Base-by-base conservation (phyloP, 257 asterid genomes). In the Rehmannia glutinosa region DNA sequence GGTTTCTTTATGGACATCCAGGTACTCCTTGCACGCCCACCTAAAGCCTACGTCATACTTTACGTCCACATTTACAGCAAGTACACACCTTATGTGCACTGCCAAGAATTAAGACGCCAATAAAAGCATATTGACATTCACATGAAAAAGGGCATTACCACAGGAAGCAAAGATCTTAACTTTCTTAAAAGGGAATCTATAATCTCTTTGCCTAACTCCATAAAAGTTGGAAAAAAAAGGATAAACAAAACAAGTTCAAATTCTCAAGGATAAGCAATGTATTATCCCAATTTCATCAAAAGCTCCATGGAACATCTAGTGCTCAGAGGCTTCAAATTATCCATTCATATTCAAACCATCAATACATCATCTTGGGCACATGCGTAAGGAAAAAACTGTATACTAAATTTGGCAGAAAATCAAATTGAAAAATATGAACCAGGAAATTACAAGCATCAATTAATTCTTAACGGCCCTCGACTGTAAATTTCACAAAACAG, bases 41-140 rank as follows among this genome's bases (percentile, higher is more conserved):
- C 89, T 81, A 91, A 84, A 77, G 81, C 83, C 86, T 79, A 54
- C 79, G 52, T 27, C 47, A 78, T 63, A 28, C 66, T 86, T 57
- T 91, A 15, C 72, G 93, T 82, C 95, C 95, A 83, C 76, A 82
- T 91, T 88, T 88, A 91, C 96, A 72, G 88, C 95, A 83, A 74
- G 60, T 68, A 76, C 89, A 78, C 90, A 64, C 17, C 93, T 86
- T 68, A 80, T 4, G 83, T 77, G 88, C 74, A 80, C 75, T 75
- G 90, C 95, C 88, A 91, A 91, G 96, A 91, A 91, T 91, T 75
- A 81, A 92, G 95, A 85, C 93, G 23, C 36, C 11, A 47, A 28
- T 36, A 41, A 24, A 4, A 49, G 1, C 50, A 54, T 17, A 32
- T 20, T 33, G 51, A 15, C 24, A 13, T 30, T 24, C 45, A 28